phyloP scores from a whole-genome alignment of 1,139 yeast species.

The Magnusiomyces suaveolens region DNA sequence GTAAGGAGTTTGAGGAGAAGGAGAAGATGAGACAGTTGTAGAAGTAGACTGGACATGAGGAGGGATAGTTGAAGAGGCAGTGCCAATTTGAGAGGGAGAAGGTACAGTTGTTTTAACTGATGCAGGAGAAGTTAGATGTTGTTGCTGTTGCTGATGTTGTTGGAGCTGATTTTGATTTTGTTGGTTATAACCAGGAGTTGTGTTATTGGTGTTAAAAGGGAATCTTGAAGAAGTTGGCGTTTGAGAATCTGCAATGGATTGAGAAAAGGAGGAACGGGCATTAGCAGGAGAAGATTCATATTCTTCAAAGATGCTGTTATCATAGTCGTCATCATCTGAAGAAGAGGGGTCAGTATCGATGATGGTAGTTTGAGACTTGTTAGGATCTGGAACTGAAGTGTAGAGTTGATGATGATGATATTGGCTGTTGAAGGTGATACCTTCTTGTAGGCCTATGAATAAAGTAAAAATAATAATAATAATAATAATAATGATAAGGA shows the following conservation, averaged over 20 bases:
- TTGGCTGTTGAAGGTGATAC: slow-evolving; percentile 11
- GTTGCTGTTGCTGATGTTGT: background rate
- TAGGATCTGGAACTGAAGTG: slow-evolving; percentile 8
- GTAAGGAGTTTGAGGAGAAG: background rate
- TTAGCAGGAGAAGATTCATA: slow-evolving; percentile 7
- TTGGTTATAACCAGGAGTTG: slow-evolving; percentile 1
- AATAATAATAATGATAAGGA: too few species aligned
- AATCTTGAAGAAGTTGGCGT: slow-evolving; percentile 9
- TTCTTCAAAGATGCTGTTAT: slow-evolving; percentile 14
- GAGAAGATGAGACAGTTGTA: background rate
- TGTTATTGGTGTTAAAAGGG: background rate
- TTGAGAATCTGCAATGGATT: background rate
- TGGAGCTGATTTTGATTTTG: too few species aligned
- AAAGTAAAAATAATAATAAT: background rate
- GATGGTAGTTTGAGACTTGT: slow-evolving; percentile 15
- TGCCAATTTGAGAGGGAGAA: background rate
- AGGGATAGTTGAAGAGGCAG: background rate
- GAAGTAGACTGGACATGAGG: background rate
- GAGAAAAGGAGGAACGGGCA: background rate
- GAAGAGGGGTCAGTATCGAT: slow-evolving; percentile 15
- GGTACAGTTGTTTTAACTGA: slow-evolving; percentile 4
- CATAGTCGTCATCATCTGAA: slow-evolving; percentile 12
- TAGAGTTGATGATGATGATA: slow-evolving; percentile 9
- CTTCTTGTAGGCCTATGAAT: slow-evolving; percentile 12
- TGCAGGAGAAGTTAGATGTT: background rate